Conservation (phyloP, 306 rosid genomes). For the Prunus campanulata region DNA sequence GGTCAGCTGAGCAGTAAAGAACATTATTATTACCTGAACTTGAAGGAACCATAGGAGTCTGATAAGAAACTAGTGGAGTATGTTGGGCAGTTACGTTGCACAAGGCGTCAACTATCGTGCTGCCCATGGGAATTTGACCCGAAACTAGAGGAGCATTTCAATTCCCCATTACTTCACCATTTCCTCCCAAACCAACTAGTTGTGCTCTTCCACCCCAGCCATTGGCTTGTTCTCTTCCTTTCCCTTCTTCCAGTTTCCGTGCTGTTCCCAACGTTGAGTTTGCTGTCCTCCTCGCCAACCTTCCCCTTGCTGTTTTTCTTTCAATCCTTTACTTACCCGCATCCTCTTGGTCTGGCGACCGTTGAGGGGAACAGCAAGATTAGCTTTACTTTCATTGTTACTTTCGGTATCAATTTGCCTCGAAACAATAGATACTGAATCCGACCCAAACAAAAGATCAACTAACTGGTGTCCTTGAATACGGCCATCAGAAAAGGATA, state of each 20-base stretch:
- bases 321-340: not conserved
- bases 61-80: not conserved
- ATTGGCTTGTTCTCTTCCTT: not conserved
- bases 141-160: not conserved
- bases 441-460: slow-evolving; percentile 5
- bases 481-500: not conserved
- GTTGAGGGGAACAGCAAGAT: not conserved
- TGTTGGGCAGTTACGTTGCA: not conserved
- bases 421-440: not conserved
- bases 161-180: not conserved
- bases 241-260: not conserved
- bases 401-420: not conserved
- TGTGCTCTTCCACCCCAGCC: not conserved
- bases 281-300: not conserved
- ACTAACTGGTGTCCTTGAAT: slow-evolving; percentile 12
- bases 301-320: not conserved
- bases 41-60: not conserved
- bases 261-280: not conserved
- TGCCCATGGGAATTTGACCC: not conserved
- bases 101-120: not conserved
- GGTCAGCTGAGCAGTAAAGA: not conserved
- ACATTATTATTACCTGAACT: slow-evolving; percentile 1
- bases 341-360: slow-evolving; percentile 1
- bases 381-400: not conserved
- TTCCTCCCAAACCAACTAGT: not conserved